Percentiles rank a stretch among this genome's conserved stretches.
Evolutionary conservation across 176 grass and related monocot species (phyloP).

Genomic region (Stipa capillata): DNA sequence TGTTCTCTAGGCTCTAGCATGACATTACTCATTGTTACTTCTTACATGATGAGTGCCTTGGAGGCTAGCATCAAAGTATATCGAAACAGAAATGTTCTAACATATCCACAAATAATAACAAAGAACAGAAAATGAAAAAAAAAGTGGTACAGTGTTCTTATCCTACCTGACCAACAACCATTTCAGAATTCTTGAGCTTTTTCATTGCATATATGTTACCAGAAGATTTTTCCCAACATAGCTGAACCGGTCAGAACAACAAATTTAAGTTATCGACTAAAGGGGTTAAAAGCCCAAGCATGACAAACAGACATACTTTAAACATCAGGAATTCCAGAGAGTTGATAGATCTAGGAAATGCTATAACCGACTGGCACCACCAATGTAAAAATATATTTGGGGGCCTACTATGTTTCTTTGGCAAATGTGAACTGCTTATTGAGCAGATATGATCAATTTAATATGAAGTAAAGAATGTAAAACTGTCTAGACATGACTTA

Average conservation of each 20-base stretch:
- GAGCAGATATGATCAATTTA: not conserved
- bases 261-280: not conserved
- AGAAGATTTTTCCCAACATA: constrained; percentile 47
- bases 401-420: not conserved
- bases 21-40: no score
- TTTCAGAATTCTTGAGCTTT: constrained; percentile 64
- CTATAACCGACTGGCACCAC: not conserved
- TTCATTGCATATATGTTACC: constrained; percentile 60
- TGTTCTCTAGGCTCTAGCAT: no score
- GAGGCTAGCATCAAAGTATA: not conserved
- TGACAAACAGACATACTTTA: not conserved
- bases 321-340: not conserved
- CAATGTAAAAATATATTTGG: not conserved
- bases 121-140: not conserved
- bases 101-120: not conserved
- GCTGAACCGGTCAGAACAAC: constrained; percentile 23
- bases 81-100: not conserved
- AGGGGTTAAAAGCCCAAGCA: not conserved
- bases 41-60: no score
- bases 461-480: not conserved
- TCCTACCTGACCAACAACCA: constrained; percentile 60
- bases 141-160: not conserved
- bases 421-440: constrained; percentile 5
- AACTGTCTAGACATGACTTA: not conserved
- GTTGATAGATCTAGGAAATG: not conserved